Conservation (phyloP, 2,329 filamentous ascomycete genomes). For the Teratosphaeria viscida region DNA sequence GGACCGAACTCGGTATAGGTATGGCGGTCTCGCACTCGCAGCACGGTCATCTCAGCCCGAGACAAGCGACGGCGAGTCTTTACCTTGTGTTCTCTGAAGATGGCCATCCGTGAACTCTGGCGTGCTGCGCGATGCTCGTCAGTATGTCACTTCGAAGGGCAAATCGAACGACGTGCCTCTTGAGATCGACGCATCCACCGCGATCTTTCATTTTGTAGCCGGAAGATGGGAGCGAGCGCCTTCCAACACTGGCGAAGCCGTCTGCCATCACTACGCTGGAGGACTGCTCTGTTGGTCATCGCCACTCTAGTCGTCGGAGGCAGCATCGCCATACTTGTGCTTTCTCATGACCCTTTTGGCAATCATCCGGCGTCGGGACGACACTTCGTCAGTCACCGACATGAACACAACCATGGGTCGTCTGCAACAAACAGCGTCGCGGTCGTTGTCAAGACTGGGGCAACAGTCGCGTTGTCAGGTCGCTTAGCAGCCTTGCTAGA, state of each 20-base stretch:
- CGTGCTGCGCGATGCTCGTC: too few relatives aligned
- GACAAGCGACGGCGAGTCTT: background rate
- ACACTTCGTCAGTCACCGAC: background rate
- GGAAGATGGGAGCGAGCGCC: background rate
- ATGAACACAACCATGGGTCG: background rate
- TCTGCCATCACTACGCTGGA: background rate
- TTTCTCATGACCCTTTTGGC: background rate
- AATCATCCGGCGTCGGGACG: background rate
- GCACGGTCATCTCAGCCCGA: background rate
- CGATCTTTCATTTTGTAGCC: background rate
- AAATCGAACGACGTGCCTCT: background rate
- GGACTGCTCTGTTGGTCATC: background rate
- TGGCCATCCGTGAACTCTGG: too few relatives aligned
- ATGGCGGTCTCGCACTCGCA: background rate
- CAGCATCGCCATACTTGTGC: background rate
- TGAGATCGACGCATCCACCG: background rate
- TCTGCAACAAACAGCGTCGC: conserved; percentile 26
- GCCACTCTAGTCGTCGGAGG: background rate
- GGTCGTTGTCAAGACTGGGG: conserved; percentile 46
- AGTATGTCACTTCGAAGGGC: too few relatives aligned
- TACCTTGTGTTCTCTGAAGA: too few relatives aligned
- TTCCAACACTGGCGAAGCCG: background rate
- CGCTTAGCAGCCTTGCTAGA: conserved; percentile 43
- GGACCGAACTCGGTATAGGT: background rate
- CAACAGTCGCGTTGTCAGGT: conserved; percentile 38